A percentile compares a stretch with the other conserved stretches of the same genome.
Conservation (phyloP, 345 rosid species). For the Euphorbia lathyris region DNA sequence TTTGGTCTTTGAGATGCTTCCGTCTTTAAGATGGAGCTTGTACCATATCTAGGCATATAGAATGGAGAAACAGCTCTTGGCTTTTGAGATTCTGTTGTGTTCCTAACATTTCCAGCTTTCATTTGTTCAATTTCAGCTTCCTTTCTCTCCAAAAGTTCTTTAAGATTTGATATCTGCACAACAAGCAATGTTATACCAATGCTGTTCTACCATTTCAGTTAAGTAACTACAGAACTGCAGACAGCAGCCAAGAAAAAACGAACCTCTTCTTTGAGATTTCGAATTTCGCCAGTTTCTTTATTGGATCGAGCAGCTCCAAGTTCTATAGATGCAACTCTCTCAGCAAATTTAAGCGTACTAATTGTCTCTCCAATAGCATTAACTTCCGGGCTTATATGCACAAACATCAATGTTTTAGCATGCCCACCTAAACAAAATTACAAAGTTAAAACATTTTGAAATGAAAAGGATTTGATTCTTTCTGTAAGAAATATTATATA, state of each 20-base stretch:
- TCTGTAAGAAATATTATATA: slow-evolving; percentile 18
- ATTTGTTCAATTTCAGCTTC: slow-evolving; percentile 78
- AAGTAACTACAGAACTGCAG: background rate
- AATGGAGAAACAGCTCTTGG: slow-evolving; percentile 87
- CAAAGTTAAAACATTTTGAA: background rate
- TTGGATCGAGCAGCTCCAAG: slow-evolving; percentile 93
- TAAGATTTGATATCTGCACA: slow-evolving; percentile 70
- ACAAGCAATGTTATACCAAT: background rate
- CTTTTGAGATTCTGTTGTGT: slow-evolving; percentile 53
- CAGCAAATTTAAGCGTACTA: slow-evolving; percentile 94
- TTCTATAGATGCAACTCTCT: slow-evolving; percentile 90
- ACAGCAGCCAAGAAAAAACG: slow-evolving; percentile 5
- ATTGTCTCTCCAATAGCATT: slow-evolving; percentile 84
- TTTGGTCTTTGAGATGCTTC: slow-evolving; percentile 50
- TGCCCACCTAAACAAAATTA: slow-evolving; percentile 67
- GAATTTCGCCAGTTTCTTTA: slow-evolving; percentile 88
- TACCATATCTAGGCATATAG: slow-evolving; percentile 54
- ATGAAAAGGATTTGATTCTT: background rate
- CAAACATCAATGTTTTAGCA: slow-evolving; percentile 96
- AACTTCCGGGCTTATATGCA: slow-evolving; percentile 84
- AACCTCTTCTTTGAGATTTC: slow-evolving; percentile 94
- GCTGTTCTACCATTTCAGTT: background rate
- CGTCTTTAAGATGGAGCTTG: slow-evolving; percentile 38
- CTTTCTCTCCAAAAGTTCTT: slow-evolving; percentile 72
- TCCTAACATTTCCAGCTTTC: slow-evolving; percentile 41